phyloP scores from a whole-genome alignment of 192 early-diverging fungal species.

The Spinellus fusiger region DNA sequence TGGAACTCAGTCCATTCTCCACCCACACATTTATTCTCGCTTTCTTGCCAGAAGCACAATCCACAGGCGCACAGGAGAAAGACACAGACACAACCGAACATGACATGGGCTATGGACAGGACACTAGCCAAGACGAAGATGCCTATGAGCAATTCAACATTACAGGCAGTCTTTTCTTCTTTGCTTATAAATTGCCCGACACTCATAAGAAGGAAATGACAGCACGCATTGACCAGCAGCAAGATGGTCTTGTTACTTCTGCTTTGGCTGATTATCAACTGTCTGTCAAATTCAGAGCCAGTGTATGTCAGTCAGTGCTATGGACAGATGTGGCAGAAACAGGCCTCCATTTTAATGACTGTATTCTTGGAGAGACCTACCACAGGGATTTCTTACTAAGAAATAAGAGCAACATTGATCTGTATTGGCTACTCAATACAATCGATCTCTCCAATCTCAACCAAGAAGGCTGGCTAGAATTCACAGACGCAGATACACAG shows the following conservation, averaged over 20 bases:
- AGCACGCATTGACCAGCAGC: background rate
- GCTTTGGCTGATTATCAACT: slow-evolving; percentile 46
- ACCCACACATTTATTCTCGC: slow-evolving; percentile 72
- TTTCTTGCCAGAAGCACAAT: slow-evolving; percentile 57
- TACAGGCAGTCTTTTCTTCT: slow-evolving; percentile 80
- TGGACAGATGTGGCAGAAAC: slow-evolving; percentile 90
- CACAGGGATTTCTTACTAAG: slow-evolving; percentile 86
- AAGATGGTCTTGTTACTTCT: slow-evolving; percentile 11
- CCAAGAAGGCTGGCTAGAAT: slow-evolving; percentile 58
- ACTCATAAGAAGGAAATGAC: background rate
- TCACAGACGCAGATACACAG: slow-evolving; percentile 72
- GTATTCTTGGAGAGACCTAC: slow-evolving; percentile 82
- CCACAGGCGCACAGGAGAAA: slow-evolving; percentile 16
- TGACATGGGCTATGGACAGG: slow-evolving; percentile 23
- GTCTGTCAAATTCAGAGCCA: slow-evolving; percentile 72
- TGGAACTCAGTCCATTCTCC: slow-evolving; percentile 60
- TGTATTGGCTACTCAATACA: slow-evolving; percentile 81
- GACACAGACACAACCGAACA: slow-evolving; percentile 18
- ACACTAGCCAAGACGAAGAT: slow-evolving; percentile 49
- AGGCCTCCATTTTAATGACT: slow-evolving; percentile 92
- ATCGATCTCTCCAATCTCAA: slow-evolving; percentile 56
- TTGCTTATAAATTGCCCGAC: slow-evolving; percentile 49
- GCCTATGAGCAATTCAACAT: slow-evolving; percentile 66
- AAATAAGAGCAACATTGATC: slow-evolving; percentile 85
- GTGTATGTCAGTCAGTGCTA: slow-evolving; percentile 84